These are phyloP conservation scores for Nepenthes mirabilis DNA, from an alignment of 148 eudicot genomes.

Conservation along the genomic window DNA sequence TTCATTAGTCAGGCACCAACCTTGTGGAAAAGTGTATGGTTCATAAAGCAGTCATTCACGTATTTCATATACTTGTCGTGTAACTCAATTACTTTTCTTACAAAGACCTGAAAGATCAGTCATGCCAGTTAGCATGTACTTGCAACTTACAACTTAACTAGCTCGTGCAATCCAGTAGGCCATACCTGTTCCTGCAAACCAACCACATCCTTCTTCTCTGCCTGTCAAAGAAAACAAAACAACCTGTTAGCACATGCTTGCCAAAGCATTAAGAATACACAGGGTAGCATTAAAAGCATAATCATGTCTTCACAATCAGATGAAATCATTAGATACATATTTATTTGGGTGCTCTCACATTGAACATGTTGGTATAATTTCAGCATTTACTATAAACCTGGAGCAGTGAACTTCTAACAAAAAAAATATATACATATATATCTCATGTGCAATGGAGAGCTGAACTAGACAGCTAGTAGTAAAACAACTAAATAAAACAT, in stretches of 20 bases:
- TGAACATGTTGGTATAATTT: too few species aligned
- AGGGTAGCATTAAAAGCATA: not conserved
- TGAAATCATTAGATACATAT: too few species aligned
- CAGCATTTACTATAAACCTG: too few species aligned
- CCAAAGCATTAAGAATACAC: not conserved
- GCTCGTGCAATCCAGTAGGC: not conserved
- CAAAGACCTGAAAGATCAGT: conserved; percentile 37
- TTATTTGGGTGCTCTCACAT: too few species aligned
- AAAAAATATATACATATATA: too few species aligned
- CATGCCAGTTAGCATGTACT: not conserved
- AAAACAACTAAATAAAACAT: too few species aligned
- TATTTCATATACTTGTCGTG: conserved; percentile 82
- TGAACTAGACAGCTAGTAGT: too few species aligned
- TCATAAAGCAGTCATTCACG: conserved; percentile 59
- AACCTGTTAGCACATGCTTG: not conserved
- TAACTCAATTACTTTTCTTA: conserved; percentile 75
- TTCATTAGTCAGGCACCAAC: conserved; percentile 11
- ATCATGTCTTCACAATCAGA: too few species aligned
- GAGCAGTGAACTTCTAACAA: too few species aligned
- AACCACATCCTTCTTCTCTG: conserved; percentile 45
- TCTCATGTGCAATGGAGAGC: too few species aligned
- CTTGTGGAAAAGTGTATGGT: conserved; percentile 84
- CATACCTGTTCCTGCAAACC: conserved; percentile 75
- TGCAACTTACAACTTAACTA: not conserved
- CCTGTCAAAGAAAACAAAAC: conserved; percentile 28